A percentile compares a stretch with the other conserved stretches of the same genome.
These are phyloP conservation scores for Coemansia sp. DNA, from an alignment of 192 early-diverging fungal species.

Conservation along the genomic window DNA sequence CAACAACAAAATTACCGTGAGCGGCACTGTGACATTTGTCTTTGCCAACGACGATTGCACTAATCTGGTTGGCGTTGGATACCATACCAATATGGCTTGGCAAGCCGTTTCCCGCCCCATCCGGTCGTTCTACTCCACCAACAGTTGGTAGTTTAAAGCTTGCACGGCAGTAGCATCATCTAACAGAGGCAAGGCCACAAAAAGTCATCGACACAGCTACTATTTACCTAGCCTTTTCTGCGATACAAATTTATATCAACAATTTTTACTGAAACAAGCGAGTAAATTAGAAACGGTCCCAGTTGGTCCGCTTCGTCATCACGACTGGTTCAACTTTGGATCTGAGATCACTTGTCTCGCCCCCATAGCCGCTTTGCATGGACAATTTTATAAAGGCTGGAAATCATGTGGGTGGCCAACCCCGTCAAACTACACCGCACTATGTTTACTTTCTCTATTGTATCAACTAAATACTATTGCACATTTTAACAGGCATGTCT, in stretches of 20 bases:
- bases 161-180: neutral
- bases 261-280: neutral
- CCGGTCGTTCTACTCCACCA: neutral
- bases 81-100: neutral
- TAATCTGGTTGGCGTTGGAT: neutral
- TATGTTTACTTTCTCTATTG: neutral
- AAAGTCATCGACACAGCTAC: neutral
- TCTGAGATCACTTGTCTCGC: neutral
- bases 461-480: neutral
- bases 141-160: neutral
- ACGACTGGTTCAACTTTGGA: too few species aligned
- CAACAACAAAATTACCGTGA: neutral
- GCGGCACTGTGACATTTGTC: neutral
- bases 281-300: neutral
- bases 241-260: neutral
- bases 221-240: neutral
- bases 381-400: neutral
- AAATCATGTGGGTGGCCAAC: neutral
- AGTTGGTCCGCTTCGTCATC: neutral
- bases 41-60: slow-evolving; percentile 7
- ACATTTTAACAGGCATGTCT: neutral
- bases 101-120: neutral
- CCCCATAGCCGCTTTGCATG: neutral
- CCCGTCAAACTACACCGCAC: neutral
- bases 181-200: neutral